Percentiles rank a stretch among this genome's conserved stretches.
Evolutionary conservation across 78 protist species (phyloP).

Genomic region (Blattamonas nauphoetae): DNA sequence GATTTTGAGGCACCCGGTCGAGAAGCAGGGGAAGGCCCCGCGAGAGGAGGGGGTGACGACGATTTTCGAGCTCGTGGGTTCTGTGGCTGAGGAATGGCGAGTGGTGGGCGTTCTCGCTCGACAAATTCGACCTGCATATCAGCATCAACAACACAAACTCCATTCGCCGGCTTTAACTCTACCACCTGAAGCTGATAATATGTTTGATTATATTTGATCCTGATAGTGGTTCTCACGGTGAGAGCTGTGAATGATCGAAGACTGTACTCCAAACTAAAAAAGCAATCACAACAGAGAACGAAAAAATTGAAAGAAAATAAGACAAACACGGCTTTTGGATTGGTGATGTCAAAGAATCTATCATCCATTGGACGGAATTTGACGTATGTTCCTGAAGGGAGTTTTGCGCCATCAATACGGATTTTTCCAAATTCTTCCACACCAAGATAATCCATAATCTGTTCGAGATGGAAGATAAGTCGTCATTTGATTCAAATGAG

Average conservation of each 20-base stretch:
- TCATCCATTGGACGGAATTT: background rate
- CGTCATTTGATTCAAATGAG: background rate
- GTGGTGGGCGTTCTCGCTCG: too few species aligned
- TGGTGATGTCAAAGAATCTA: background rate
- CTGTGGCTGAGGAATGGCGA: too few species aligned
- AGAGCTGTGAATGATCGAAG: background rate
- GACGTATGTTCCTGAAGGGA: background rate
- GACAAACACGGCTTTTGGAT: background rate
- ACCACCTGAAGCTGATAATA: background rate
- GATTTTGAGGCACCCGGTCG: too few species aligned
- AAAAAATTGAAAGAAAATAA: background rate
- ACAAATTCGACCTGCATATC: background rate
- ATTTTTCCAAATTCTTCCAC: background rate
- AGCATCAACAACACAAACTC: background rate
- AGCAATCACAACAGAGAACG: background rate
- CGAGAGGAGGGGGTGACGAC: too few species aligned
- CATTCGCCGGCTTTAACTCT: background rate
- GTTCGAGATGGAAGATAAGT: background rate
- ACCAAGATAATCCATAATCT: background rate
- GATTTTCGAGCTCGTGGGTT: too few species aligned
- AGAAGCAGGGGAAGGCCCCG: too few species aligned
- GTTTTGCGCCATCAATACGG: background rate
- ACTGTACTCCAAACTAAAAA: background rate
- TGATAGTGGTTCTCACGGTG: background rate
- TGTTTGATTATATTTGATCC: background rate